phyloP scores from a whole-genome alignment of 2,329 filamentous ascomycete genomes.

The Hypoxylon sp. region DNA sequence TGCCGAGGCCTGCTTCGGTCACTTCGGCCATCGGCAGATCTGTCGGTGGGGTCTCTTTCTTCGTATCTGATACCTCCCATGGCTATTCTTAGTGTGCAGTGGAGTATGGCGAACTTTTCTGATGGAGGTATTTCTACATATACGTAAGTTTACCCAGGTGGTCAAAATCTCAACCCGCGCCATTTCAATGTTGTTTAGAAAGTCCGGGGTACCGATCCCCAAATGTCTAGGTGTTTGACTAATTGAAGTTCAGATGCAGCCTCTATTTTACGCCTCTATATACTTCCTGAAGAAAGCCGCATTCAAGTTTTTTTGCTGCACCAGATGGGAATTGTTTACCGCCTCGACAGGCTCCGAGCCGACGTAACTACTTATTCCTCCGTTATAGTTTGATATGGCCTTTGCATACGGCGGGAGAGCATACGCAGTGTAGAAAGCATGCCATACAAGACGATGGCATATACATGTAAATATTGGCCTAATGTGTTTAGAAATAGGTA shows the following conservation, averaged over 20 bases:
- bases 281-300: not conserved
- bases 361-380: too few relatives aligned
- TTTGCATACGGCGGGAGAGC: too few relatives aligned
- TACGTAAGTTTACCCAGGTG: not conserved
- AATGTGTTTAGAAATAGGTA: too few relatives aligned
- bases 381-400: too few relatives aligned
- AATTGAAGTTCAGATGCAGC: not conserved
- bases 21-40: conserved; percentile 47
- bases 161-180: not conserved
- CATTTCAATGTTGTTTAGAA: not conserved
- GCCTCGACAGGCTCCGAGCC: too few relatives aligned
- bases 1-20: conserved; percentile 46
- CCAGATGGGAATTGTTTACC: too few relatives aligned
- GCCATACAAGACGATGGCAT: too few relatives aligned
- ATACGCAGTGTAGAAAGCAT: too few relatives aligned
- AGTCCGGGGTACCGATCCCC: conserved; percentile 26
- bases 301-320: not conserved
- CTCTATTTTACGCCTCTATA: not conserved
- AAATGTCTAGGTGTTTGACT: not conserved
- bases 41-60: conserved; percentile 21
- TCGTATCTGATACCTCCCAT: conserved; percentile 19
- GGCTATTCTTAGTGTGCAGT: not conserved
- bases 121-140: conserved; percentile 9
- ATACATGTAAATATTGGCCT: not conserved
- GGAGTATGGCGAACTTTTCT: not conserved